Evolutionary conservation across 208 protist genomes (phyloP), one percentile per base, ranked within the genome.

Genomic region (Leptomonas pyrrhocoris): DNA sequence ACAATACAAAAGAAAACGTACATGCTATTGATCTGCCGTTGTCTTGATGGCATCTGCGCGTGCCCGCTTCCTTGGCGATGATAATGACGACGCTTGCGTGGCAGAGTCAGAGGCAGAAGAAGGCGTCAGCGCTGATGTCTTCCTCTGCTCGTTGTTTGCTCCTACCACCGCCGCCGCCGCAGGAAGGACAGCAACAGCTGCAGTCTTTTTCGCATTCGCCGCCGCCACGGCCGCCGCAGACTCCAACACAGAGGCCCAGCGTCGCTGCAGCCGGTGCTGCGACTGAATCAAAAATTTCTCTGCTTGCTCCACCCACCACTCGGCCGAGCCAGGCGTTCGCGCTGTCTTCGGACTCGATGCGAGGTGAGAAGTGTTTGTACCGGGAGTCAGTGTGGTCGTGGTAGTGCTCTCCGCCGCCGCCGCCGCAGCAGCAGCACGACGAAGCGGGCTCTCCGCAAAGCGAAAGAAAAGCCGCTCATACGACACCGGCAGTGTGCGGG

Each of bases 391-490:
- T 55, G 42, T 46, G 38, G 28, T 68, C 46, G 30, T 27, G 43
- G 19, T 23, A 53, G 19, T 57, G 59, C 36, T 74, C 19, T 12
- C 59, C 1, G 57, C 36, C 12, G 7, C 28, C n/a, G 30, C 16
- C 8, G 21, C 46, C 28, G 63, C 56, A 43, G 48, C 60, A 15
- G 16, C 38, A 46, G 31, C 25, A 12, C 28, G 34, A 6, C 28
- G 31, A 1, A 28, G 11, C 40, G 85, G 88, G 15, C 79, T 78
- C 16, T 67, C 57, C 23, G 81, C 82, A 68, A 96, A 94, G 63
- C 73, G 77, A 67, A 96, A 94, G 82, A 96, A 96, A 62, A 78
- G 57, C 0, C 92, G 82, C 69, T 96, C 92, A 58, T 94, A 93
- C 40, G 61, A 82, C 48, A 88, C 67, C 4, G 92, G 89, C 56